A percentile compares a stretch with the other conserved stretches of the same genome.
phyloP scores from a whole-genome alignment of 768 basidiomycete species.

The Bullera alba region DNA sequence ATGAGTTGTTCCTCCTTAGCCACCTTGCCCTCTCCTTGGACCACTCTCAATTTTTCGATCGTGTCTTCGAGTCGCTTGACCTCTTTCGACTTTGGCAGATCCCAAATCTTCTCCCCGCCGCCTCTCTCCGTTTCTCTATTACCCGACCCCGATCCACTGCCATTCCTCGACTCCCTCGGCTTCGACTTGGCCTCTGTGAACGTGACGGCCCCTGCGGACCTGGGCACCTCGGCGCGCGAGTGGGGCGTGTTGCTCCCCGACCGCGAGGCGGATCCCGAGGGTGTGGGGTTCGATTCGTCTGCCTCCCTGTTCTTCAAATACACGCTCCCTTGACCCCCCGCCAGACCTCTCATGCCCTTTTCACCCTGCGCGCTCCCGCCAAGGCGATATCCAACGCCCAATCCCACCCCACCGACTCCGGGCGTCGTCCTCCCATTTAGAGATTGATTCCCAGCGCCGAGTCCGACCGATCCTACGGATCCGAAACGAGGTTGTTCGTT shows the following conservation, averaged over 20 bases:
- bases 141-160: conserved; percentile 10
- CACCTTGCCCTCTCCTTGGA: conserved; percentile 27
- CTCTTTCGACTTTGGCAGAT: conserved; percentile 28
- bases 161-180: conserved; percentile 1
- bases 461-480: background rate
- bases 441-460: too few relatives aligned
- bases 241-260: background rate
- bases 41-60: conserved; percentile 19
- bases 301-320: conserved; percentile 38
- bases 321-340: conserved; percentile 8
- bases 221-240: too few relatives aligned
- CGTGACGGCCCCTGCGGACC: background rate
- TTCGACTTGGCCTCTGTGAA: background rate
- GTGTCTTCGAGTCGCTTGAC: conserved; percentile 36
- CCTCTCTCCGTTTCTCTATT: conserved; percentile 1
- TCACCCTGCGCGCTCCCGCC: conserved; percentile 31
- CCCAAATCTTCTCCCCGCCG: conserved; percentile 30
- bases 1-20: conserved; percentile 10
- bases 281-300: conserved; percentile 2
- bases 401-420: background rate
- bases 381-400: background rate
- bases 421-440: too few relatives aligned
- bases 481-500: background rate
- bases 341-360: too few relatives aligned
- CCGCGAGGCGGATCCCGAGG: background rate